Base-by-base conservation (phyloP, 1,284 basidiomycete genomes). In the Moesziomyces aphidis region DNA sequence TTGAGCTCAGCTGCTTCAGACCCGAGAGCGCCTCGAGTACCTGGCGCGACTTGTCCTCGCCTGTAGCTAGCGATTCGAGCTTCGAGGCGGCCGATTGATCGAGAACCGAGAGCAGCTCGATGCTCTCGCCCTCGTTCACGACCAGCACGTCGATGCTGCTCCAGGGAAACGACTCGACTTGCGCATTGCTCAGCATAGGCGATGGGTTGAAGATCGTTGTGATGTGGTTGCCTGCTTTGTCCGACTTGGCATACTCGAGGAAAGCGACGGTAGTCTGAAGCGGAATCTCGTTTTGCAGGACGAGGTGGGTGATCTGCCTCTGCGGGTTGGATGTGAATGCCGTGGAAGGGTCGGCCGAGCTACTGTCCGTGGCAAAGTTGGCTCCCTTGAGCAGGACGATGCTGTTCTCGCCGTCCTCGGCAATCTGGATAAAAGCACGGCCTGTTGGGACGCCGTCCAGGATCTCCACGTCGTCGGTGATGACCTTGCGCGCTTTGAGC, bases 211-310 rank as follows among this genome's bases (percentile, higher is more conserved):
- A 88, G n/a, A 89, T 60, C 50, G 75, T 54, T 34, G 63, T 67
- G 1, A 77, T 64, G 43, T 61, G 56, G 26, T 56, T 58, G 13
- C 44, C 50, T 4, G 50, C 52, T 11, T 54, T 45, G 15, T 55
- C 36, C 46, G 65, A 62, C 44, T 64, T 59, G 21, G 69, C 63
- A 22, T 60, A 21, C 62, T 61, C 24, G 53, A 88, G 82, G 70
- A 87, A 87, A 4, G 85, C 75, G 17, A 84, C 60, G 6, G 88
- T 89, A 7, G 85, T 84, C 1, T 72, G 53, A 15, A 88, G 83
- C 0, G 88, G 88, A 54, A 89, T 88, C 79, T 89, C 89, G 76
- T 89, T 89, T 66, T 89, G 88, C 1, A 89, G 79, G n/a, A 89
- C 82, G 6, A 89, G 80, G 71, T 88, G 87, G 19, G 87, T 85